phyloP scores from a whole-genome alignment of 805 yeast species.

The Lachancea meyersii region DNA sequence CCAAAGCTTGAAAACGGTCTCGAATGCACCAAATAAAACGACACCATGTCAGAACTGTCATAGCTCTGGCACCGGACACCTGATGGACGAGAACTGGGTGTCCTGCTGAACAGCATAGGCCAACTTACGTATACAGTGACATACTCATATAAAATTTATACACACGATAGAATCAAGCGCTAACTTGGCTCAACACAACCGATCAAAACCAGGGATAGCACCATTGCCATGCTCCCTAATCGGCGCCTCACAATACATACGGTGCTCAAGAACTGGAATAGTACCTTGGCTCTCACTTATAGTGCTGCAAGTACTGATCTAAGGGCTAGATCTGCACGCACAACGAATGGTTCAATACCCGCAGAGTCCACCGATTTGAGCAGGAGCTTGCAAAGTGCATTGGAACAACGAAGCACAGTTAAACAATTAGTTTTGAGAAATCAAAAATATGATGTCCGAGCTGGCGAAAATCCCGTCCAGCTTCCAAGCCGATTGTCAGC shows the following conservation, averaged over 20 bases:
- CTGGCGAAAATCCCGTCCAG: no score
- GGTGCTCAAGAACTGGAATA: slow-evolving; percentile 12
- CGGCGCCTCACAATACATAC: neutral
- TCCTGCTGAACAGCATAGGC: no score
- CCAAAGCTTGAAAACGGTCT: no score
- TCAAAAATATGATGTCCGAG: no score
- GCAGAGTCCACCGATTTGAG: no score
- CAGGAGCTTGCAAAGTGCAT: neutral
- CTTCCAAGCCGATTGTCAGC: slow-evolving; percentile 2
- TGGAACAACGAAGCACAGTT: neutral
- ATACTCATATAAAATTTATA: slow-evolving; percentile 2
- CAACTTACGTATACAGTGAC: no score
- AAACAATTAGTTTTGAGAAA: no score
- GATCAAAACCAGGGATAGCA: neutral
- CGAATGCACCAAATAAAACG: no score
- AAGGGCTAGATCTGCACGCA: neutral
- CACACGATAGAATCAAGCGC: neutral
- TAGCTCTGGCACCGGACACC: no score
- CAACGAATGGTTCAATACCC: neutral
- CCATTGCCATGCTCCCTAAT: slow-evolving; percentile 4
- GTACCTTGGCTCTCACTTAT: slow-evolving; percentile 9
- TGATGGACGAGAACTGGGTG: no score
- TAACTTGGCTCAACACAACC: neutral
- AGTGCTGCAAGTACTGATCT: neutral
- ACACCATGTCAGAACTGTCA: no score